phyloP scores from a whole-genome alignment of 2,329 filamentous ascomycete species.

The Venturia pyrina region DNA sequence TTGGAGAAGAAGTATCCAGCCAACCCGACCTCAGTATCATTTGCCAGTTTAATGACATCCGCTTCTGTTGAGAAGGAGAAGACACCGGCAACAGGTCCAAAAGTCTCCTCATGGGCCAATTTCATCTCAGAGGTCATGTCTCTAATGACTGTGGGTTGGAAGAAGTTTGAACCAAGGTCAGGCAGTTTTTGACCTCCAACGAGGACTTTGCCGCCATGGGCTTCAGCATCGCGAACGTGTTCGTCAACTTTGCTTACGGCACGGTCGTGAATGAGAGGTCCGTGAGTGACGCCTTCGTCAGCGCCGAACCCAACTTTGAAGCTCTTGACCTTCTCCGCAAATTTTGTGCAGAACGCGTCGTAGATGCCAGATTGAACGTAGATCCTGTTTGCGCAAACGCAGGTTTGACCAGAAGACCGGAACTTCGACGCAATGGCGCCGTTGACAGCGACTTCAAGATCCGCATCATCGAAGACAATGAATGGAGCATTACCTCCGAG shows the following conservation, averaged over 20 bases:
- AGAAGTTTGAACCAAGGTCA: conserved; percentile 76
- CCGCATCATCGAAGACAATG: conserved; percentile 93
- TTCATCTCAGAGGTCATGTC: conserved; percentile 81
- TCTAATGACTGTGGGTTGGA: conserved; percentile 77
- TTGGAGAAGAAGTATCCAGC: conserved; percentile 87
- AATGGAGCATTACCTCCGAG: conserved; percentile 93
- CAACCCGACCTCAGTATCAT: conserved; percentile 72
- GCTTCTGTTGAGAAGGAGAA: conserved; percentile 84
- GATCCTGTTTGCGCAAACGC: conserved; percentile 69
- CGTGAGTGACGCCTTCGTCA: conserved; percentile 61
- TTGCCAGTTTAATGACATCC: conserved; percentile 78
- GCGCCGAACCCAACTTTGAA: conserved; percentile 74
- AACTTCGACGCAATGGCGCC: conserved; percentile 86
- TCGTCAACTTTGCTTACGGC: conserved; percentile 69
- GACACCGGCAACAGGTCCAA: conserved; percentile 83
- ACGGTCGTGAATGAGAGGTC: conserved; percentile 75
- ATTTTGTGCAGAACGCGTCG: conserved; percentile 58
- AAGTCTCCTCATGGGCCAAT: conserved; percentile 81
- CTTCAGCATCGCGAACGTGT: conserved; percentile 69
- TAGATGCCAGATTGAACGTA: conserved; percentile 73
- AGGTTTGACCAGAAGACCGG: conserved; percentile 90
- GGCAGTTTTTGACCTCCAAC: conserved; percentile 65
- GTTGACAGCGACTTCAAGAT: conserved; percentile 72
- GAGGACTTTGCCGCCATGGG: conserved; percentile 66
- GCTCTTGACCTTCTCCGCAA: conserved; percentile 59